phyloP scores from a whole-genome alignment of 306 rosid species.

The Acacia confusa region DNA sequence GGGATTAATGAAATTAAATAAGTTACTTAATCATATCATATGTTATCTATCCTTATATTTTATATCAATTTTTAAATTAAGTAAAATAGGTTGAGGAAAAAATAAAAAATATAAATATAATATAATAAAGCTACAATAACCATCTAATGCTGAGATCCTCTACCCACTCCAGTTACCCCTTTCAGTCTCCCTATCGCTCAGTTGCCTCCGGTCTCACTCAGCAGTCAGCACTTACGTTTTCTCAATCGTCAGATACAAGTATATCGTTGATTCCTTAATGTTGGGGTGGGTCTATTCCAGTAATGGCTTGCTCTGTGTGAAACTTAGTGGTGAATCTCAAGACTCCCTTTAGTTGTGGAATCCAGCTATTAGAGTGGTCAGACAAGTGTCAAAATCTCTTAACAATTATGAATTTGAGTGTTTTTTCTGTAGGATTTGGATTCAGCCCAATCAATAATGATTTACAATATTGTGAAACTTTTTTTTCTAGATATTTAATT shows the following conservation, averaged over 20 bases:
- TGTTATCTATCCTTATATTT: too few species aligned
- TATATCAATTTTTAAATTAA: too few species aligned
- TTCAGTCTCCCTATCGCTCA: too few species aligned
- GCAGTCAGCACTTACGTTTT: not conserved
- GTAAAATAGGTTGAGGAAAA: too few species aligned
- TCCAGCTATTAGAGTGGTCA: not conserved
- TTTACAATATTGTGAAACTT: not conserved
- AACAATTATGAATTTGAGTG: not conserved
- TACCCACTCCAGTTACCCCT: too few species aligned
- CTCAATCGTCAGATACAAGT: not conserved
- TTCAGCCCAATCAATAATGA: not conserved
- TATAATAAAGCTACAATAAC: too few species aligned
- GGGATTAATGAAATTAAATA: too few species aligned
- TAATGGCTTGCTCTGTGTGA: not conserved
- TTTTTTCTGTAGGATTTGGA: not conserved
- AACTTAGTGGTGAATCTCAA: too few species aligned
- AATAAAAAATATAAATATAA: too few species aligned
- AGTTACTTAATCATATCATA: too few species aligned
- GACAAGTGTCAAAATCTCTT: not conserved
- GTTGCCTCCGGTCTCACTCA: too few species aligned
- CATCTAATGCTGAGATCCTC: too few species aligned
- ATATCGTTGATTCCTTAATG: not conserved
- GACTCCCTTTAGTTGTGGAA: not conserved
- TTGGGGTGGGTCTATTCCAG: not conserved
- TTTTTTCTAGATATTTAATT: not conserved